Conservation (phyloP, 306 rosid genomes). For the Cucumis cinereus region DNA sequence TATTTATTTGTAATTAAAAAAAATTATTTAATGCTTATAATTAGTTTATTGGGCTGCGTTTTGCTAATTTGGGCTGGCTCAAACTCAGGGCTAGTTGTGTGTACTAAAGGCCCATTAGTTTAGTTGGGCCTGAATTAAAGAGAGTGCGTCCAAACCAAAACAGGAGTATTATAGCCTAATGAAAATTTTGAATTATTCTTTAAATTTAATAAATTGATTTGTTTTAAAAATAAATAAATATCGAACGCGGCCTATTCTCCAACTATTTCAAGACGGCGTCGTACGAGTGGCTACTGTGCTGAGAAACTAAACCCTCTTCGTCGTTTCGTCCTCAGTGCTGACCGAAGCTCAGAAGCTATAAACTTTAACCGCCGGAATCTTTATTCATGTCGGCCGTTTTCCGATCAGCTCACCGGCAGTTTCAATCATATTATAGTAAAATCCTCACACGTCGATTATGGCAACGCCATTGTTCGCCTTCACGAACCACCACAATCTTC, state of each 20-base stretch:
- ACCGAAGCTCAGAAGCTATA: background rate
- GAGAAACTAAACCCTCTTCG: background rate
- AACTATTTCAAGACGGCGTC: background rate
- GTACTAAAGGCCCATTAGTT: background rate
- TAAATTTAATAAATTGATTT: too few species aligned
- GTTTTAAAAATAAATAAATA: too few species aligned
- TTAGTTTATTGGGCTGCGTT: background rate
- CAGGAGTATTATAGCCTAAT: too few species aligned
- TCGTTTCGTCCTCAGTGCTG: background rate
- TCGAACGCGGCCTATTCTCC: too few species aligned
- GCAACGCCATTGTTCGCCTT: background rate
- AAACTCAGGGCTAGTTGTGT: background rate
- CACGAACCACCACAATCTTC: constrained; percentile 2
- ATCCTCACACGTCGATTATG: background rate
- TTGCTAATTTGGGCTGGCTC: background rate
- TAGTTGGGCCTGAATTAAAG: background rate
- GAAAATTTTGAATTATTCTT: too few species aligned
- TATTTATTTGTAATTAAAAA: background rate
- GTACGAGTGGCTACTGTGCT: background rate
- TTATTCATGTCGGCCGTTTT: constrained; percentile 31
- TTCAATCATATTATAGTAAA: constrained; percentile 8
- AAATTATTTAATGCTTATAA: background rate
- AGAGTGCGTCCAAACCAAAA: background rate
- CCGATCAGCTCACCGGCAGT: constrained; percentile 23
- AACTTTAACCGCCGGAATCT: background rate